Evolutionary conservation across 768 basidiomycete species (phyloP).

Genomic region (Pleurotus salmoneostramineus): DNA sequence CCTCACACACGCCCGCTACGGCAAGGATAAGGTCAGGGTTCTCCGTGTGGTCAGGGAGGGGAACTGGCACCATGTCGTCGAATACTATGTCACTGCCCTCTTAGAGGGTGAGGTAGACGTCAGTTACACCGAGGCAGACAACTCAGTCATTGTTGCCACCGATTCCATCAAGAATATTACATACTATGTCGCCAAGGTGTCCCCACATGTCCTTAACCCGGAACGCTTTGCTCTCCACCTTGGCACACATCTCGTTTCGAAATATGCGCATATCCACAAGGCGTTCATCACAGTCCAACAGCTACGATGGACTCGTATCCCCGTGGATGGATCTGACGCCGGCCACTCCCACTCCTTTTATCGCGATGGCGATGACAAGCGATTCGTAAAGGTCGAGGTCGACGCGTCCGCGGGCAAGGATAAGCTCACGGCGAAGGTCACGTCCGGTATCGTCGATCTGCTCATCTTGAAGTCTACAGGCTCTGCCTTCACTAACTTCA

Average conservation of each 20-base stretch:
- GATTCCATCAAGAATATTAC: slow-evolving; percentile 82
- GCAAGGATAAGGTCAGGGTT: slow-evolving; percentile 87
- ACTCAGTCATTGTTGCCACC: slow-evolving; percentile 84
- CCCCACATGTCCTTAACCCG: slow-evolving; percentile 79
- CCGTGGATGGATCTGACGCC: slow-evolving; percentile 31
- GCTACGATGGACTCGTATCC: slow-evolving; percentile 81
- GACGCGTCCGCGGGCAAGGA: slow-evolving; percentile 64
- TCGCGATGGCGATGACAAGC: slow-evolving; percentile 90
- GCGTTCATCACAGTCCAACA: slow-evolving; percentile 71
- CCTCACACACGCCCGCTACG: slow-evolving; percentile 62
- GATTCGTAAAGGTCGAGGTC: slow-evolving; percentile 58
- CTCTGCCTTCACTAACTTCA: slow-evolving; percentile 78
- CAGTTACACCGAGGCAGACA: slow-evolving; percentile 88
- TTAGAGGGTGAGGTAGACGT: slow-evolving; percentile 81
- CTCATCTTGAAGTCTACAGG: slow-evolving; percentile 90
- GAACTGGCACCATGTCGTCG: slow-evolving; percentile 68
- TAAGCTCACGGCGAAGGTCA: slow-evolving; percentile 56
- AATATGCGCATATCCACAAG: slow-evolving; percentile 73
- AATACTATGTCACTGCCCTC: slow-evolving; percentile 78
- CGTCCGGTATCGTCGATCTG: slow-evolving; percentile 73
- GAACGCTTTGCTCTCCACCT: slow-evolving; percentile 88
- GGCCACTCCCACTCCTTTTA: slow-evolving; percentile 79
- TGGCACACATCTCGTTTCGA: slow-evolving; percentile 75
- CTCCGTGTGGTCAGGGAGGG: slow-evolving; percentile 77
- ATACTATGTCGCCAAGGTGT: slow-evolving; percentile 81